A percentile compares a stretch with the other conserved stretches of the same genome.
Conservation (phyloP, 1,139 yeast genomes). For the Yamadazyma jaroonii region DNA sequence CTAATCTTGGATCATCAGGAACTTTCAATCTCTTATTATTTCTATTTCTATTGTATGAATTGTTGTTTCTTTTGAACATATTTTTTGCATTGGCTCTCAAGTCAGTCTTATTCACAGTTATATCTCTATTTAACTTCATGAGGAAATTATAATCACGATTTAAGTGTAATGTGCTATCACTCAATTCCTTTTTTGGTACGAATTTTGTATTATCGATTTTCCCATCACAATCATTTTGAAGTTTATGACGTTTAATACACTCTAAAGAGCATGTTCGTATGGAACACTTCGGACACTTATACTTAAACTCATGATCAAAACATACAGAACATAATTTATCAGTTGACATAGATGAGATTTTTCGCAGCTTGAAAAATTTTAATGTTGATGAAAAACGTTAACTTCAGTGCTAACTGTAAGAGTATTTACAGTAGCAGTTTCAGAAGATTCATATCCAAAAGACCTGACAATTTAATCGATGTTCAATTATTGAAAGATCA, state of each 20-base stretch:
- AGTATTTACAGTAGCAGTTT: background rate
- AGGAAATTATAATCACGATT: slow-evolving; percentile 86
- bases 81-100: slow-evolving; percentile 33
- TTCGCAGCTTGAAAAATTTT: slow-evolving; percentile 1
- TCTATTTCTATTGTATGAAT: slow-evolving; percentile 13
- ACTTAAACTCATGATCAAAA: slow-evolving; percentile 45
- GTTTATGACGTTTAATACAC: slow-evolving; percentile 74
- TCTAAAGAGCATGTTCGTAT: slow-evolving; percentile 63
- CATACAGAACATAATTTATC: slow-evolving; percentile 49
- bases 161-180: slow-evolving; percentile 37
- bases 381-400: background rate
- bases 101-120: slow-evolving; percentile 53
- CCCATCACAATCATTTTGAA: slow-evolving; percentile 64
- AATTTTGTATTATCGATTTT: slow-evolving; percentile 59
- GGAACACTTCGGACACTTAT: slow-evolving; percentile 84
- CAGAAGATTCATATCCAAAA: slow-evolving; percentile 28
- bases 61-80: slow-evolving; percentile 30
- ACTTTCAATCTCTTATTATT: slow-evolving; percentile 18
- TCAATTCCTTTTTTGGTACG: slow-evolving; percentile 43
- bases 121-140: slow-evolving; percentile 54
- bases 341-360: background rate
- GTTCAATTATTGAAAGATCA: slow-evolving; percentile 74
- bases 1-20: slow-evolving; percentile 15
- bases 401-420: background rate
- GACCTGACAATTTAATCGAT: slow-evolving; percentile 22